phyloP scores from a whole-genome alignment of 345 rosid species.

The Adansonia digitata region DNA sequence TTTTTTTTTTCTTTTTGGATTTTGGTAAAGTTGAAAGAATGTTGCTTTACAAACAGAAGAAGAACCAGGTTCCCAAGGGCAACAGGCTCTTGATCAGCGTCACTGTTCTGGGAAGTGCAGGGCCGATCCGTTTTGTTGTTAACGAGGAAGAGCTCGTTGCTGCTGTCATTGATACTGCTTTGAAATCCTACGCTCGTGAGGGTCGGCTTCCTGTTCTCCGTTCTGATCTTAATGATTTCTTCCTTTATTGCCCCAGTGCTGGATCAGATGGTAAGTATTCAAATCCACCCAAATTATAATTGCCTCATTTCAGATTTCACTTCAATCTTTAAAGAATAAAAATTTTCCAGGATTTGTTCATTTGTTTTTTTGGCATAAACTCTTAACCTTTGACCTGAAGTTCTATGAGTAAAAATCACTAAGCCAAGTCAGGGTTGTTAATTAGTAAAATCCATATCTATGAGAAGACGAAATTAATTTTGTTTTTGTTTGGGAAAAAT shows the following conservation, averaged over 20 bases:
- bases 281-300: neutral
- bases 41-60: slow-evolving; percentile 87
- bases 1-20: neutral
- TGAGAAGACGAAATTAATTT: neutral
- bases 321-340: neutral
- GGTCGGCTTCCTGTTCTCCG: slow-evolving; percentile 95
- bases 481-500: neutral
- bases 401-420: neutral
- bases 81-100: slow-evolving; percentile 71
- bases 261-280: slow-evolving; percentile 54
- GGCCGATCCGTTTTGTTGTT: slow-evolving; percentile 91
- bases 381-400: neutral
- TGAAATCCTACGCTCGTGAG: slow-evolving; percentile 92
- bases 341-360: neutral
- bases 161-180: slow-evolving; percentile 70
- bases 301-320: neutral
- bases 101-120: slow-evolving; percentile 87
- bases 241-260: slow-evolving; percentile 65
- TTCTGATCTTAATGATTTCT: slow-evolving; percentile 65
- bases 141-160: slow-evolving; percentile 69
- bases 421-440: neutral
- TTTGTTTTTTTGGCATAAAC: neutral
- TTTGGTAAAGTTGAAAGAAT: slow-evolving; percentile 23
- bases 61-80: slow-evolving; percentile 55
- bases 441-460: neutral